Evolutionary conservation across 495 filamentous ascomycete genomes (phyloP).

Genomic region (Hyaloscypha hepaticicola): DNA sequence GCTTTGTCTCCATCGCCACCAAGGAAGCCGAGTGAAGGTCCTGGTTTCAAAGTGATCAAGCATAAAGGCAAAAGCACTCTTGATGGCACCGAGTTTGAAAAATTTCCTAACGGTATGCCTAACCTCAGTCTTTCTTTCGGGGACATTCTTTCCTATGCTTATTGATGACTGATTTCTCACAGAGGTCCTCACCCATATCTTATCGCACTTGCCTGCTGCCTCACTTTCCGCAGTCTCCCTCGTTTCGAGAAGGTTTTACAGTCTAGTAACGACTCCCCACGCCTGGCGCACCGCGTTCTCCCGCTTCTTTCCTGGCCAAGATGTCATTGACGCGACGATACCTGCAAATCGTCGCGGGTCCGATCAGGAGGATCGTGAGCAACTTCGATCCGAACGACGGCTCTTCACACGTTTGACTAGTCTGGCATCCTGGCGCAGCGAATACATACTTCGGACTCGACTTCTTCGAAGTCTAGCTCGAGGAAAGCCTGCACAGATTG

Average conservation of each 20-base stretch:
- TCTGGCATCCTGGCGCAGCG: constrained; percentile 84
- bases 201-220: constrained; percentile 81
- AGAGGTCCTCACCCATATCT: constrained; percentile 91
- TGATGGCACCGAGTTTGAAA: constrained; percentile 53
- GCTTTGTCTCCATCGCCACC: constrained; percentile 46
- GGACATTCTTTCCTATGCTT: constrained; percentile 20
- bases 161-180: constrained; percentile 15
- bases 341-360: constrained; percentile 32
- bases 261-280: constrained; percentile 80
- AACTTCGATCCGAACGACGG: constrained; percentile 64
- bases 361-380: constrained; percentile 41
- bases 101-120: constrained; percentile 77
- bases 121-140: neutral
- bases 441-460: constrained; percentile 86
- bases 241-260: constrained; percentile 82
- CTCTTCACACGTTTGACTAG: constrained; percentile 77
- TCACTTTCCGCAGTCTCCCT: constrained; percentile 73
- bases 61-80: constrained; percentile 35
- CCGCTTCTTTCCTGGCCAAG: constrained; percentile 79
- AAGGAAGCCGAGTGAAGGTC: constrained; percentile 46
- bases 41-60: constrained; percentile 63
- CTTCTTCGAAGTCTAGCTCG: constrained; percentile 75
- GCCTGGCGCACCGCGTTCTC: constrained; percentile 89
- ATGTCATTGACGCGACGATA: constrained; percentile 37
- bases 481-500: constrained; percentile 66